Evolutionary conservation across 208 protist genomes (phyloP).

Genomic region (Crithidia mellificae): DNA sequence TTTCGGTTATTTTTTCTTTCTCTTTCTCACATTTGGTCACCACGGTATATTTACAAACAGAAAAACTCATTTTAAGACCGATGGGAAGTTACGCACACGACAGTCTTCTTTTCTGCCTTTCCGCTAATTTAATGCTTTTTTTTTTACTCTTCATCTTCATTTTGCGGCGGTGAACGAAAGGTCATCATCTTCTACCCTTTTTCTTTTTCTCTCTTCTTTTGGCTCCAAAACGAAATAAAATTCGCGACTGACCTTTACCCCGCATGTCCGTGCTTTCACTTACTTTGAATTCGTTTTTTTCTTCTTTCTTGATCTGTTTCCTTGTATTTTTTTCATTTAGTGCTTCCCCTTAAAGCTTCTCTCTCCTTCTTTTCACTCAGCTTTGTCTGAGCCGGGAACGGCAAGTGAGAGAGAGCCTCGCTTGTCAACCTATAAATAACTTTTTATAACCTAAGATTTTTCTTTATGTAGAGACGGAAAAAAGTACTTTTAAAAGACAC

Average conservation of each 20-base stretch:
- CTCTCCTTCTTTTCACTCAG: neutral
- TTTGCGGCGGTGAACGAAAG: neutral
- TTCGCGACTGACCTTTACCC: neutral
- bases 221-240: neutral
- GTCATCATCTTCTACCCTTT: neutral
- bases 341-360: neutral
- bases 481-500: no score
- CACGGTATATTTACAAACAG: neutral
- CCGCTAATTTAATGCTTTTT: neutral
- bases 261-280: slow-evolving; percentile 2
- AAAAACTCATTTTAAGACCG: neutral
- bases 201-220: neutral
- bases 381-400: neutral
- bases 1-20: slow-evolving; percentile 2
- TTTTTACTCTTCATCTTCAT: neutral
- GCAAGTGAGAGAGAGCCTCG: neutral
- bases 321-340: neutral
- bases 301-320: neutral
- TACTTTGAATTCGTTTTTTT: slow-evolving; percentile 3
- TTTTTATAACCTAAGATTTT: no score
- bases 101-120: neutral
- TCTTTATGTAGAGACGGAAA: no score
- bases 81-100: neutral
- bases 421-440: neutral
- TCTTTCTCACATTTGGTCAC: slow-evolving; percentile 5